Percentiles rank a stretch among this genome's conserved stretches.
These are phyloP conservation scores for Paecilomyces niveus DNA, from an alignment of 2,329 filamentous ascomycete species.

Conservation along the genomic window DNA sequence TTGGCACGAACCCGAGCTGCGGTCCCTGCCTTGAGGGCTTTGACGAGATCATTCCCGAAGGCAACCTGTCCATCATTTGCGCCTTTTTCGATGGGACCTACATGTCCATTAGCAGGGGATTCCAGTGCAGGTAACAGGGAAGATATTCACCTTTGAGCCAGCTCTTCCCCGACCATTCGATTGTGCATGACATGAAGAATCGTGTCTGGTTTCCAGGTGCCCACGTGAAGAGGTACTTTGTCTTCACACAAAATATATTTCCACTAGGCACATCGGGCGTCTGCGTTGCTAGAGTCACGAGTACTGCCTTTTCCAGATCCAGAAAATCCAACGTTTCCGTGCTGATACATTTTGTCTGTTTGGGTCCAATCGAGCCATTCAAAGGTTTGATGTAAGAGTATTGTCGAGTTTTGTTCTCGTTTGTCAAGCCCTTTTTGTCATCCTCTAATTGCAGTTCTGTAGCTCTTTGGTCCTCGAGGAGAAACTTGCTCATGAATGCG, in stretches of 20 bases:
- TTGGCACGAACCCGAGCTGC: conserved; percentile 55
- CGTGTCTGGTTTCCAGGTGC: conserved; percentile 78
- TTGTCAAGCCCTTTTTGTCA: conserved; percentile 69
- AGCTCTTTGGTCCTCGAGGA: conserved; percentile 82
- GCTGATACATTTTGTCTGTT: conserved; percentile 89
- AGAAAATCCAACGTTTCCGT: conserved; percentile 75
- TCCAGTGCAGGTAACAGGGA: not conserved
- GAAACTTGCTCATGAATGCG: conserved; percentile 77
- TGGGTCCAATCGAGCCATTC: conserved; percentile 75
- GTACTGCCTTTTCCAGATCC: conserved; percentile 81
- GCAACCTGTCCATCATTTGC: conserved; percentile 81
- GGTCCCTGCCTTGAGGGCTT: conserved; percentile 65
- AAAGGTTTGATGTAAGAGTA: conserved; percentile 92
- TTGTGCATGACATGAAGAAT: conserved; percentile 77
- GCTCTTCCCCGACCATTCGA: conserved; percentile 97
- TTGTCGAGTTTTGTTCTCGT: conserved; percentile 65
- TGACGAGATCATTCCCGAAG: conserved; percentile 75
- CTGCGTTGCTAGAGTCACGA: conserved; percentile 73
- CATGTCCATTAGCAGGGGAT: conserved; percentile 13
- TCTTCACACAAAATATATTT: conserved; percentile 86
- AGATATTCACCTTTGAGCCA: conserved; percentile 74
- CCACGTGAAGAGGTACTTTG: conserved; percentile 92
- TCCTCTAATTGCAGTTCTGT: conserved; percentile 76
- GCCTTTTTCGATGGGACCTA: conserved; percentile 92
- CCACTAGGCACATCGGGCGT: conserved; percentile 94